Conservation (phyloP, 2,329 filamentous ascomycete species). For the Geosmithia morbida region DNA sequence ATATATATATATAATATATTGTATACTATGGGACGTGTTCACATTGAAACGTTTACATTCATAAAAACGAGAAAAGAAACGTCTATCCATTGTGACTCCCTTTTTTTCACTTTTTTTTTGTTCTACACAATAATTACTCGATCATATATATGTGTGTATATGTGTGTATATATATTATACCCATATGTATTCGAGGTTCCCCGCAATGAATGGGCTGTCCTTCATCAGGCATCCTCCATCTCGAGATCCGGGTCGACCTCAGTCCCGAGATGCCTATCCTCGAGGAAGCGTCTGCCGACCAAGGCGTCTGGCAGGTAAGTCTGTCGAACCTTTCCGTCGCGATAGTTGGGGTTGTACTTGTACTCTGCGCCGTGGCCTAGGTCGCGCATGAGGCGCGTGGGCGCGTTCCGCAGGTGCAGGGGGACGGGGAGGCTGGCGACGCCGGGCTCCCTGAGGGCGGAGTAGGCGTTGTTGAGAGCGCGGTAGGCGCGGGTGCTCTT, state of each 20-base stretch:
- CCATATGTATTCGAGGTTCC: too few relatives aligned
- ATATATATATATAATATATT: too few relatives aligned
- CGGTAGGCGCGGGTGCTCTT: slow-evolving; percentile 85
- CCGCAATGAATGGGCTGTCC: too few relatives aligned
- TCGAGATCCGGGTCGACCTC: slow-evolving; percentile 58
- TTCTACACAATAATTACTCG: too few relatives aligned
- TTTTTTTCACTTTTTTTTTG: too few relatives aligned
- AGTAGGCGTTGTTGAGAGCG: slow-evolving; percentile 65
- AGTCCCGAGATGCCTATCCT: slow-evolving; percentile 65
- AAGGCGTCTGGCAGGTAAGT: slow-evolving; percentile 79
- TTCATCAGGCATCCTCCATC: slow-evolving; percentile 16
- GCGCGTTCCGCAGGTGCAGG: slow-evolving; percentile 79
- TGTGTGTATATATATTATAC: too few relatives aligned
- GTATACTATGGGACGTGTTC: too few relatives aligned
- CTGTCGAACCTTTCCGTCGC: slow-evolving; percentile 68
- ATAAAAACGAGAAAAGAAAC: too few relatives aligned
- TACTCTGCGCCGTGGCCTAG: slow-evolving; percentile 83
- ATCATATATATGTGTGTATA: too few relatives aligned
- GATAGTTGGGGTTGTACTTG: slow-evolving; percentile 91
- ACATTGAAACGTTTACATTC: too few relatives aligned
- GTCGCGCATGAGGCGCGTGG: slow-evolving; percentile 85
- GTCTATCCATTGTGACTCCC: too few relatives aligned
- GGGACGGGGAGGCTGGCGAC: slow-evolving; percentile 72
- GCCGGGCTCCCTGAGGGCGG: slow-evolving; percentile 69
- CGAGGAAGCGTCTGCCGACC: slow-evolving; percentile 57